Base-by-base conservation (phyloP, 306 rosid genomes). In the Vachellia collinsii region DNA sequence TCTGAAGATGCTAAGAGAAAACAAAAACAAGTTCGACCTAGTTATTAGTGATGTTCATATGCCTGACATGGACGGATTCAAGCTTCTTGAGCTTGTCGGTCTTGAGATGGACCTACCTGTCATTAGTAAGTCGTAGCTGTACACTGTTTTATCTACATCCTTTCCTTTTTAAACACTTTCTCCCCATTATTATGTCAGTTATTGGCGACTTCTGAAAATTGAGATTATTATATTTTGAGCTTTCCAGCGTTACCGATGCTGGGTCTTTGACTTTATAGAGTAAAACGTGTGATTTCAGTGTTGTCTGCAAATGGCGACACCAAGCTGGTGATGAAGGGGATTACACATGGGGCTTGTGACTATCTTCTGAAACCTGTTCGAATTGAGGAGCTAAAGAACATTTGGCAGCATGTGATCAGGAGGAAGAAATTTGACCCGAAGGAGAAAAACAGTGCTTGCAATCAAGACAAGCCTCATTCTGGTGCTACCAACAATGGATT, bases 21-120 rank as follows among this genome's bases (percentile, higher is more conserved):
- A 96, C 90, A 91, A 76, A 79, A 82, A 91, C 88, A 87, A 53
- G 82, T 96, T 92, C 82, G 99, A 96, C 85, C 88, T 96, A 64
- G 99, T 96, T 65, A 96, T 93, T 87, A 96, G 98, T 74, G 99
- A 93, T 82, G 99, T 96, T 20, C 97, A 96, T 74, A 96, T 96
- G 99, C 99, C 99, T 42, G 98, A 96, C 86, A 96, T 96, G 99
- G 99, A 96, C 87, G 99, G 99, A 80, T 96, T 96, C 82, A 96
- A 93, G 92, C 86, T 96, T 72, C 97, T 96, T 74, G 99, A 96
- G 88, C 97, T 90, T 53, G 94, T 96, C 34, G 98, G 99, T 65
- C 97, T 96, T 72, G 99, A 96, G 83, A 96, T 96, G 99, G 99
- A 93, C 88, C 97, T 96, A 77, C 99, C 99, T 66, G 99, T 96